Percentiles rank a stretch among this genome's conserved stretches.
These are phyloP conservation scores for Sporisorium exsertum DNA, from an alignment of 1,284 basidiomycete genomes.

Conservation along the genomic window DNA sequence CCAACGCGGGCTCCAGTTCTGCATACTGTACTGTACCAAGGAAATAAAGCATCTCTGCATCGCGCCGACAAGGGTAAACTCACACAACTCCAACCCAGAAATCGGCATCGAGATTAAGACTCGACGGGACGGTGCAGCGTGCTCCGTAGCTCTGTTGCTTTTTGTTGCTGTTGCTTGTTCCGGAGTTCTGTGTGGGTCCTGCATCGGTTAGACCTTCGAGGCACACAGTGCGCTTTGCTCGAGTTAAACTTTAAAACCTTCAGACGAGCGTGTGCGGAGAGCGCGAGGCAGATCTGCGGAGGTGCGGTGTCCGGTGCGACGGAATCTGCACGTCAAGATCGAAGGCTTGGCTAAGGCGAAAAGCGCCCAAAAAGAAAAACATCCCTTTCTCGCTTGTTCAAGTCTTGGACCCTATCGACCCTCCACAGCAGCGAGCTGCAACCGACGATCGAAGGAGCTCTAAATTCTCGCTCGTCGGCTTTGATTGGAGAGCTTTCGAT, in stretches of 20 bases:
- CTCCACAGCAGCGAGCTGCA: background rate
- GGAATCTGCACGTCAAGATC: slow-evolving; percentile 43
- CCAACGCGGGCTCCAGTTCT: too few species aligned
- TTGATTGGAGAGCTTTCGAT: background rate
- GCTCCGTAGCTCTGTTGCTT: too few species aligned
- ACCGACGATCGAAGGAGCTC: slow-evolving; percentile 33
- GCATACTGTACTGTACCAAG: too few species aligned
- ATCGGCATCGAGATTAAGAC: background rate
- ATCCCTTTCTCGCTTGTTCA: background rate
- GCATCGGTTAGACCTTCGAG: background rate
- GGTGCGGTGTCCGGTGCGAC: slow-evolving; percentile 14
- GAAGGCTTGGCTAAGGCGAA: slow-evolving; percentile 21
- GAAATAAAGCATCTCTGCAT: too few species aligned
- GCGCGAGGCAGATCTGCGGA: background rate
- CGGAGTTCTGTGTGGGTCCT: background rate
- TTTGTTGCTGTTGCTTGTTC: background rate
- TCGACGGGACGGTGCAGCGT: too few species aligned
- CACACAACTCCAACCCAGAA: background rate
- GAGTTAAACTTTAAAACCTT: slow-evolving; percentile 8
- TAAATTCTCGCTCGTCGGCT: slow-evolving; percentile 8
- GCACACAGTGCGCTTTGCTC: background rate
- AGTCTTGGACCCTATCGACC: slow-evolving; percentile 8
- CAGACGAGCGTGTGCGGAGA: background rate
- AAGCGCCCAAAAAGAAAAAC: background rate
- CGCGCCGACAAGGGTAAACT: background rate